Base-by-base conservation (phyloP, 1,139 yeast species). In the Pichia sp. region DNA sequence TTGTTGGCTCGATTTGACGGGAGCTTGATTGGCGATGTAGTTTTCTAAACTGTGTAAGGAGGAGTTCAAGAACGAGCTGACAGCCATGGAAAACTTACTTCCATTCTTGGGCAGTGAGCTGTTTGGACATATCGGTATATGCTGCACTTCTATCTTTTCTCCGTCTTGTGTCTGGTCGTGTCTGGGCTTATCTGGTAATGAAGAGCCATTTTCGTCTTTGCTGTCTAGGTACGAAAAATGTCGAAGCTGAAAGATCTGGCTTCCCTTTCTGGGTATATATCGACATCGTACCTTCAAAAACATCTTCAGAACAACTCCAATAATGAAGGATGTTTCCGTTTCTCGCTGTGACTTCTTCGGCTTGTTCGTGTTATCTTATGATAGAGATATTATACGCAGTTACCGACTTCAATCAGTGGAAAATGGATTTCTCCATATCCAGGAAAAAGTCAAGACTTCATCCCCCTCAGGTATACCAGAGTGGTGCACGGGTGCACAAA, bases 1-100 rank as follows among this genome's bases (percentile, higher is more conserved):
- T 40, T 42, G 41, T 19, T 15, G 36, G 10, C 19, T 40, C 3
- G 13, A 6, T 7, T 45, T 5, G 13, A 13, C 15, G 2, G 51
- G 52, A n/a, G 54, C 38, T 50, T 60, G 60, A n/a, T 53, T 44
- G 13, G 52, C 44, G n/a, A 59, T 38, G 45, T 52, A 58, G 40
- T 50, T 45, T 43, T 56, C 59, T 29, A 59, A 30, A 30, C 47
- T 42, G n/a, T 50, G 26, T n/a, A 60, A 19, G 10, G 60, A 54
- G 2, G 54, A 50, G 10, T 46, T 36, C 40, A 59, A 32, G n/a
- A 58, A 45, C 5, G 48, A 47, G 6, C 45, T 45, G 19, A 57
- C 50, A 7, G 50, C 36, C 11, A 45, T 50, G n/a, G 57, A 52
- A 19, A 54, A 11, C 34, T 29, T 41, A 7, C 41, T 45, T 47